A percentile compares a stretch with the other conserved stretches of the same genome.
These are phyloP conservation scores for Talaromyces albobiverticillius DNA, from an alignment of 2,329 filamentous ascomycete genomes.

Conservation along the genomic window DNA sequence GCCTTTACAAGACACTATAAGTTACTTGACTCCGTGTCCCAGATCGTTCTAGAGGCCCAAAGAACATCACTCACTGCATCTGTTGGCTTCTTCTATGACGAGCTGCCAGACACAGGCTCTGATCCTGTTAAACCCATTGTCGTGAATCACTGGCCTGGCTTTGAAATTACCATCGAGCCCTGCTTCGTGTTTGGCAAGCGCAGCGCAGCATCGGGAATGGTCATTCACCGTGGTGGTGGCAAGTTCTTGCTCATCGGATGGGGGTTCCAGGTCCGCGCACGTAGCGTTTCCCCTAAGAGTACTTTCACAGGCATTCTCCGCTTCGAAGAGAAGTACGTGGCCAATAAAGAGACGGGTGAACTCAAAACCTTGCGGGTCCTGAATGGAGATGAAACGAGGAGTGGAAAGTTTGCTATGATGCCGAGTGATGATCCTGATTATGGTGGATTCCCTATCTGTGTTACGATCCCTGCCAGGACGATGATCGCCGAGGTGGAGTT, in stretches of 20 bases:
- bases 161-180: slow-evolving; percentile 40
- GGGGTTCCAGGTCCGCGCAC: slow-evolving; percentile 42
- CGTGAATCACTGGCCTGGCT: slow-evolving; percentile 26
- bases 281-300: slow-evolving; percentile 26
- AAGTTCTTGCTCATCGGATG: slow-evolving; percentile 46
- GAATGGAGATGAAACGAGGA: slow-evolving; percentile 48
- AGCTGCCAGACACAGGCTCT: slow-evolving; percentile 16
- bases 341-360: slow-evolving; percentile 29
- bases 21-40: slow-evolving; percentile 33
- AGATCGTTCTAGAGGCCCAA: slow-evolving; percentile 42
- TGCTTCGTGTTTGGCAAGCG: slow-evolving; percentile 48
- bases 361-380: slow-evolving; percentile 37
- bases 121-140: slow-evolving; percentile 26
- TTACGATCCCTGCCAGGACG: slow-evolving; percentile 54
- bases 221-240: slow-evolving; percentile 38
- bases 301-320: slow-evolving; percentile 45
- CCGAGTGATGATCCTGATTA: slow-evolving; percentile 57
- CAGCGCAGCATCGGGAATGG: slow-evolving; percentile 41
- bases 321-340: slow-evolving; percentile 41
- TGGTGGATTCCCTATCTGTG: slow-evolving; percentile 54
- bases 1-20: slow-evolving; percentile 34
- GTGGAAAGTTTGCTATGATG: slow-evolving; percentile 53
- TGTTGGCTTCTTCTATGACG: slow-evolving; percentile 41
- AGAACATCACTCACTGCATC: slow-evolving; percentile 24
- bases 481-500: slow-evolving; percentile 34